These are phyloP conservation scores for Aspergillus sp. DNA, from an alignment of 2,329 filamentous ascomycete species.

Conservation along the genomic window DNA sequence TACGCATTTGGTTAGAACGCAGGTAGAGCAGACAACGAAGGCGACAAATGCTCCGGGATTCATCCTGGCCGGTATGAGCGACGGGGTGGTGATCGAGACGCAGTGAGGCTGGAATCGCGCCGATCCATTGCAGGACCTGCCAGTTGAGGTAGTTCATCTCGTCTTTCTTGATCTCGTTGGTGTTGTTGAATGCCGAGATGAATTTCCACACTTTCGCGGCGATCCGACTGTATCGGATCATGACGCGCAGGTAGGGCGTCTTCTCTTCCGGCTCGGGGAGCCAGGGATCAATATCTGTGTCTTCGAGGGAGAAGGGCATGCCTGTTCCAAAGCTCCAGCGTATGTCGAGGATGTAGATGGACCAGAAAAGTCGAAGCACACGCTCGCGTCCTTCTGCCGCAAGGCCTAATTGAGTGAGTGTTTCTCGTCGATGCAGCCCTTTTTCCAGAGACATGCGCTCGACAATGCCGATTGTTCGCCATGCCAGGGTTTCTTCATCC, in stretches of 20 bases:
- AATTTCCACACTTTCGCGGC: constrained; percentile 83
- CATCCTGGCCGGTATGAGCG: constrained; percentile 25
- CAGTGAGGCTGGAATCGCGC: constrained; percentile 63
- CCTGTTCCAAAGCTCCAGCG: constrained; percentile 87
- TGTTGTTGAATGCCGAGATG: constrained; percentile 68
- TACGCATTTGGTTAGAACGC: constrained; percentile 85
- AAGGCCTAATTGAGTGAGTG: constrained; percentile 63
- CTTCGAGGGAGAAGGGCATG: constrained; percentile 78
- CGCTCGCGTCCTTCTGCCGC: constrained; percentile 67
- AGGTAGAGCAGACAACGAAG: constrained; percentile 81
- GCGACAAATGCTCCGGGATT: constrained; percentile 64
- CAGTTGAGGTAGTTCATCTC: constrained; percentile 79
- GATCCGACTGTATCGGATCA: constrained; percentile 81
- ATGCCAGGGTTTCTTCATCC: constrained; percentile 81
- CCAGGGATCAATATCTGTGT: constrained; percentile 77
- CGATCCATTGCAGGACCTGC: constrained; percentile 82
- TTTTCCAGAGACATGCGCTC: constrained; percentile 75
- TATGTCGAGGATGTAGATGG: constrained; percentile 80
- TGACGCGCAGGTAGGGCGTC: constrained; percentile 73
- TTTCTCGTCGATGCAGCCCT: constrained; percentile 77
- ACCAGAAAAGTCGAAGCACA: constrained; percentile 79
- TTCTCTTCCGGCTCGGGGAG: constrained; percentile 68
- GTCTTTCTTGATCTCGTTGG: constrained; percentile 65
- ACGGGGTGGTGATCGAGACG: constrained; percentile 59
- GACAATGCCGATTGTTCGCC: constrained; percentile 85